Conservation (phyloP, 192 early-diverging fungal species). For the Backusella sp. region DNA sequence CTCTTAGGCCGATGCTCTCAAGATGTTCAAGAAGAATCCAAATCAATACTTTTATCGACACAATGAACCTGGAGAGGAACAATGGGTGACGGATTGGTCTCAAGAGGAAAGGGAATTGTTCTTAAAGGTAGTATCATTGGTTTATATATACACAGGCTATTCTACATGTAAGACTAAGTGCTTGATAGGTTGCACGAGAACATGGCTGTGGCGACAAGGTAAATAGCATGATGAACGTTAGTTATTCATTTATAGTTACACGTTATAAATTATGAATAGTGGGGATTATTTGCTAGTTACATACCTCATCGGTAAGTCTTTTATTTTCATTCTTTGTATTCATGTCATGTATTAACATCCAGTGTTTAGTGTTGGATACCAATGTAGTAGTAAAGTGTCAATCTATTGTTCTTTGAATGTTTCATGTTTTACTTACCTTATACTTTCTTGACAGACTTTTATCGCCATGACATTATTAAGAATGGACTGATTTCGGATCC, state of each 20-base stretch:
- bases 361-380: conserved; percentile 50
- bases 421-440: not conserved
- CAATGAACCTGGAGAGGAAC: conserved; percentile 70
- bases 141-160: not conserved
- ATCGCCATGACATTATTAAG: conserved; percentile 52
- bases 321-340: not conserved
- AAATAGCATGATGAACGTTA: not conserved
- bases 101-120: conserved; percentile 59
- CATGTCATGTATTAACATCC: not conserved
- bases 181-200: conserved; percentile 38
- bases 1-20: conserved; percentile 48
- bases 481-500: conserved; percentile 53
- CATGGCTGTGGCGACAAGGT: conserved; percentile 64
- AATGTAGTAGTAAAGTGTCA: conserved; percentile 48
- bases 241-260: not conserved
- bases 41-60: conserved; percentile 80
- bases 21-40: conserved; percentile 74
- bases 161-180: not conserved
- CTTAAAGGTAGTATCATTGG: conserved; percentile 39
- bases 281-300: conserved; percentile 62
- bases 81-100: conserved; percentile 79
- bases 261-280: conserved; percentile 16
- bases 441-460: conserved; percentile 38
- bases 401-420: not conserved
- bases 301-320: conserved; percentile 49